Conservation (phyloP, 768 basidiomycete genomes). For the Cystofilobasidium ferigula region DNA sequence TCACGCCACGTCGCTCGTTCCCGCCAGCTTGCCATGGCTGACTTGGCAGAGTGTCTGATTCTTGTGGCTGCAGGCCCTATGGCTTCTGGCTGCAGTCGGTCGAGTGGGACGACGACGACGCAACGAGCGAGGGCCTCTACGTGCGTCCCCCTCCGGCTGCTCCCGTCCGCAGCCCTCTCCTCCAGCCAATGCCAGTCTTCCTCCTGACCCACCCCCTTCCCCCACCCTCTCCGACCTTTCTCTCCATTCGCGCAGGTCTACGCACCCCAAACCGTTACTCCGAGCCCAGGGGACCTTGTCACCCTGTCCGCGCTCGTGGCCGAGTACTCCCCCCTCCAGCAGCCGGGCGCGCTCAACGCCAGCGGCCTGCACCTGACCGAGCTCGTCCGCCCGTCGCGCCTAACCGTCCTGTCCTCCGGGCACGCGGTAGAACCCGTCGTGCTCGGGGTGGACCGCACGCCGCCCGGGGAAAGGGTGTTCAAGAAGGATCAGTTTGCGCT, state of each 20-base stretch:
- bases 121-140: slow-evolving; percentile 11
- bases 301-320: not conserved
- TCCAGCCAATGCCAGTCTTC: too few relatives aligned
- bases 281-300: not conserved
- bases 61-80: not conserved
- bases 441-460: slow-evolving; percentile 4
- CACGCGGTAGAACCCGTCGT: not conserved
- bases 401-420: not conserved
- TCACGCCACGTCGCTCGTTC: not conserved
- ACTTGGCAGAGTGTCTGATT: not conserved
- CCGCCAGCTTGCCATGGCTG: not conserved
- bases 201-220: not conserved
- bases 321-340: not conserved
- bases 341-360: too few relatives aligned
- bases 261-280: not conserved
- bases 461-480: slow-evolving; percentile 1
- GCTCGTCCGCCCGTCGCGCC: not conserved
- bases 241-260: not conserved
- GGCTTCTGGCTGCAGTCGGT: slow-evolving; percentile 13
- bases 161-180: not conserved
- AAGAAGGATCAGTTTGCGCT: slow-evolving; percentile 4
- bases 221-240: not conserved
- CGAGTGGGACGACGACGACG: slow-evolving; percentile 2
- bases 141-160: not conserved
- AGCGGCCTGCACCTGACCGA: slow-evolving; percentile 9